Base-by-base conservation (phyloP, 106 monocot genomes). In the Phalaenopsis equestris region DNA sequence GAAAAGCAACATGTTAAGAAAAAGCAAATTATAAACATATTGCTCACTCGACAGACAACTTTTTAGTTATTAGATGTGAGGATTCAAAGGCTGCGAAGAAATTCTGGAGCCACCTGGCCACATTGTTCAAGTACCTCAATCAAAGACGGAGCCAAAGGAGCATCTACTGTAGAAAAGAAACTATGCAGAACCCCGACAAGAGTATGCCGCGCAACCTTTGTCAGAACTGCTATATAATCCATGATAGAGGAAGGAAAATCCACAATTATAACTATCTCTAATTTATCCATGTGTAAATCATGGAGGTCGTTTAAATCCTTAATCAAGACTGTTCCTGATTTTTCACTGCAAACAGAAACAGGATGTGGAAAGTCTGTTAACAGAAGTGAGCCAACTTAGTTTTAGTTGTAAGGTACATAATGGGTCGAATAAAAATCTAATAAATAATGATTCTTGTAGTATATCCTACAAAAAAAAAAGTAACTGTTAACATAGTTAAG, bases 231-330 rank as follows among this genome's bases (percentile, higher is more conserved):
- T 47, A 11, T 15, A 67, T 79, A 79, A 65, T 38, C 67, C 7
- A 46, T 42, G 23, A 58, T 58, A 30, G 78, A 78, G 41, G 41
- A 39, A 16, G 75, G 46, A 46, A 65, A 67, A 65, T 79, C 79
- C 45, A 79, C 12, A 49, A 82, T 8, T 8, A 84, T 36, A 11
- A 81, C 67, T 38, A 68, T 82, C 65, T 79, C 79, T 67, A 87
- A 84, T 58, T 81, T 70, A 16, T 75, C 75, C 11, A 84, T 17
- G 74, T 78, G 21, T 12, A 55, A 18, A 21, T 10, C 11, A 9
- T 15, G 12, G 4, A 87, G 21, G 67, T 42, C 57, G 19, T 79
- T 67, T 56, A 43, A 23, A 78, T 84, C 87, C 67, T 79, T 79
- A 3, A 79, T 41, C 4, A 43, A 24, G 67, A 67, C 64, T 21